Evolutionary conservation across 768 basidiomycete genomes (phyloP).

Genomic region (Russula griseocarnosa): DNA sequence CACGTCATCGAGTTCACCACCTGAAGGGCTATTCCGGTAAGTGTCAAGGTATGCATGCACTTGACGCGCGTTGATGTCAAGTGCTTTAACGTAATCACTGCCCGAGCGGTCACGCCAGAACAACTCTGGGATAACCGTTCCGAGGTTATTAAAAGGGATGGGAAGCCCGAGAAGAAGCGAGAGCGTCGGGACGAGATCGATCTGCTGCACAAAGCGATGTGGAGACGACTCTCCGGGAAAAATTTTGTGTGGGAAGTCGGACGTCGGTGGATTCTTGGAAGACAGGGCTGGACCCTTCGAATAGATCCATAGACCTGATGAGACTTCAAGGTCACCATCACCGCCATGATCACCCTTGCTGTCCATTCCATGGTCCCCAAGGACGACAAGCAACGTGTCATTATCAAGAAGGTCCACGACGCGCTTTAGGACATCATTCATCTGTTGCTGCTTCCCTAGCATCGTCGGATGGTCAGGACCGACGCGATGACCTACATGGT

Average conservation of each 20-base stretch:
- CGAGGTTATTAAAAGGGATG: slow-evolving; percentile 94
- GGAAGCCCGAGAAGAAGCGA: slow-evolving; percentile 88
- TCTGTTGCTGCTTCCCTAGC: slow-evolving; percentile 80
- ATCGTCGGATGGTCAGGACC: slow-evolving; percentile 87
- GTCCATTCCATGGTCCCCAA: slow-evolving; percentile 99
- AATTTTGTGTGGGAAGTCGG: slow-evolving; percentile 48
- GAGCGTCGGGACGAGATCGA: slow-evolving; percentile 86
- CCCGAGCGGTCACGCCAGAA: slow-evolving; percentile 56
- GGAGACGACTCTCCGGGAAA: slow-evolving; percentile 57
- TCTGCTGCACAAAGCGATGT: slow-evolving; percentile 78
- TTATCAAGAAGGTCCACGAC: slow-evolving; percentile 74
- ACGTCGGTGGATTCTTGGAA: slow-evolving; percentile 34
- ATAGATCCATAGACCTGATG: slow-evolving; percentile 88
- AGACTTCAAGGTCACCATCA: slow-evolving; percentile 79
- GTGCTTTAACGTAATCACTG: slow-evolving; percentile 50
- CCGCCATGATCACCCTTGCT: slow-evolving; percentile 92
- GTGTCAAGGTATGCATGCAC: slow-evolving; percentile 70
- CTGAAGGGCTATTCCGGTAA: slow-evolving; percentile 68
- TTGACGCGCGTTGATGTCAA: slow-evolving; percentile 69
- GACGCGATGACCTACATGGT: slow-evolving; percentile 93
- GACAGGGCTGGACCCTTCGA: slow-evolving; percentile 63
- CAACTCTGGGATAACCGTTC: slow-evolving; percentile 85
- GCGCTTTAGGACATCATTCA: slow-evolving; percentile 71
- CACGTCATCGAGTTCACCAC: slow-evolving; percentile 65
- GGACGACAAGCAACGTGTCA: slow-evolving; percentile 85